Evolutionary conservation across 345 rosid genomes (phyloP).

Genomic region (Populus tremula): DNA sequence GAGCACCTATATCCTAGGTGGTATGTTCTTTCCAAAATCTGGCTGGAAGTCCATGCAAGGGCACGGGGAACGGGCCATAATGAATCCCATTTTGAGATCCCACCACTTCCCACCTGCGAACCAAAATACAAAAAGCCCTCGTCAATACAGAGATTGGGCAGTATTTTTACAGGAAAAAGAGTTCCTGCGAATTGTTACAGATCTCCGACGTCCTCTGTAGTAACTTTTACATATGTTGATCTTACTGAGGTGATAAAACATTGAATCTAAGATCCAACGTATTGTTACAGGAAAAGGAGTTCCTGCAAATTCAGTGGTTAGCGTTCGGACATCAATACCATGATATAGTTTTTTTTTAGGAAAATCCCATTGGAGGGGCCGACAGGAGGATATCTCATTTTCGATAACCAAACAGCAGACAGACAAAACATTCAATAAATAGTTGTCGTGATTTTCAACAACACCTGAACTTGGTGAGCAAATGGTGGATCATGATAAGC

Average conservation of each 20-base stretch:
- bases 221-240: not conserved
- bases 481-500: conserved; percentile 59
- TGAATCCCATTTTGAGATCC: conserved; percentile 58
- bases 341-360: not conserved
- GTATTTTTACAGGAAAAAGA: no score
- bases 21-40: conserved; percentile 55
- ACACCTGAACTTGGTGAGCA: conserved; percentile 67
- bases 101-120: conserved; percentile 68
- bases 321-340: no score
- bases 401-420: not conserved
- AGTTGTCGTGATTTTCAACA: not conserved
- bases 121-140: conserved; percentile 13
- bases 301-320: no score
- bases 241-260: no score
- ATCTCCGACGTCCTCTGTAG: not conserved
- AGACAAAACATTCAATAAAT: conserved; percentile 2
- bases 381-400: not conserved
- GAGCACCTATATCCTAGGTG: not conserved
- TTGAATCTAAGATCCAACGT: not conserved
- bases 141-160: conserved; percentile 9
- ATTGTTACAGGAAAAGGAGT: not conserved
- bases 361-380: conserved; percentile 8
- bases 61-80: conserved; percentile 78
- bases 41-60: conserved; percentile 63
- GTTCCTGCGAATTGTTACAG: no score